A percentile compares a stretch with the other conserved stretches of the same genome.
Conservation (phyloP, 176 grass and related monocot genomes). For the Melocanna baccifera region DNA sequence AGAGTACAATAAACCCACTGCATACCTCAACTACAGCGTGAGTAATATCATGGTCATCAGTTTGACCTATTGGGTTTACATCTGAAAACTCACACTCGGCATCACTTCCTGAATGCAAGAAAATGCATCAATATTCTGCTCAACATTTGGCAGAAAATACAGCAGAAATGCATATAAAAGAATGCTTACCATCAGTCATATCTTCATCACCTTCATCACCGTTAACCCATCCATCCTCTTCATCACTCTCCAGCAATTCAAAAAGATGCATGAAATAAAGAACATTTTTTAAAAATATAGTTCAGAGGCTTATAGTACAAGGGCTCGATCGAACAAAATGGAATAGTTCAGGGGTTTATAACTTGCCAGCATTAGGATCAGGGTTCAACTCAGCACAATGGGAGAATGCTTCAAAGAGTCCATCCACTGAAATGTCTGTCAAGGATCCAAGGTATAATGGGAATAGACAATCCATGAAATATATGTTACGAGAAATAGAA, state of each 20-base stretch:
- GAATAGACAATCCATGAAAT: neutral
- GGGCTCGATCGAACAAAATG: neutral
- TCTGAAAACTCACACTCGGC: conserved; percentile 30
- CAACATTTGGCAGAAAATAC: neutral
- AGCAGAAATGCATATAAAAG: neutral
- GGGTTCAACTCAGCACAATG: conserved; percentile 82
- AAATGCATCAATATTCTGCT: neutral
- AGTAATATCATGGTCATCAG: conserved; percentile 55
- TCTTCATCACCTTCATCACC: conserved; percentile 43
- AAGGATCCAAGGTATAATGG: conserved; percentile 27
- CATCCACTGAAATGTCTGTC: conserved; percentile 55
- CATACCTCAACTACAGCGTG: conserved; percentile 54
- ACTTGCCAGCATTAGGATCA: conserved; percentile 67
- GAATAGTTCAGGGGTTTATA: neutral
- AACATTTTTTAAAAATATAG: neutral
- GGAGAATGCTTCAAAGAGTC: conserved; percentile 72
- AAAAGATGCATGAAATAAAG: conserved; percentile 10
- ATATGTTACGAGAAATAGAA: neutral
- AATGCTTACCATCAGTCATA: conserved; percentile 41
- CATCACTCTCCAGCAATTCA: conserved; percentile 49
- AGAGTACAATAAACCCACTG: neutral
- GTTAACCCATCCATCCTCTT: conserved; percentile 68
- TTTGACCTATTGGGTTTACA: conserved; percentile 68
- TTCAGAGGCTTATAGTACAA: neutral
- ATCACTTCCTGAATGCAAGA: conserved; percentile 39